phyloP scores from a whole-genome alignment of 2,329 filamentous ascomycete genomes.

The Paecilomyces dactylethromorphus region DNA sequence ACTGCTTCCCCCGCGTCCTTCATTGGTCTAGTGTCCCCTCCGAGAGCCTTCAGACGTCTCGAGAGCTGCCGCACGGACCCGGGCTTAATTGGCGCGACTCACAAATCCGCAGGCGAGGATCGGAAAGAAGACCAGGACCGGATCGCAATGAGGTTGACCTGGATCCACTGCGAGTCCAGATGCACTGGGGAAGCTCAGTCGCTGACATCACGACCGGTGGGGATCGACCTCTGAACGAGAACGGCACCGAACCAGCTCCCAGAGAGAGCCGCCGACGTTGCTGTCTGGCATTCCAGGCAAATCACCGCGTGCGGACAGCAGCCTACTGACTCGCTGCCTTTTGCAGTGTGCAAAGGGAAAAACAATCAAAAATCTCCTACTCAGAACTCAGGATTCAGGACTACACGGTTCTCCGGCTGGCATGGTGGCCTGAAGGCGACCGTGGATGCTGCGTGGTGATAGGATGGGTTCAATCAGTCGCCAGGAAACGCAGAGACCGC shows the following conservation, averaged over 20 bases:
- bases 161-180: background rate
- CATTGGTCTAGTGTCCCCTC: background rate
- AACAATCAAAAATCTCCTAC: background rate
- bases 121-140: background rate
- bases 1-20: background rate
- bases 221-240: background rate
- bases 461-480: background rate
- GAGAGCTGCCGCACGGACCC: background rate
- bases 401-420: background rate
- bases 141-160: background rate
- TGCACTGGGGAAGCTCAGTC: background rate
- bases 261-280: no score
- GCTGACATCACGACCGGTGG: conserved; percentile 3
- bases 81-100: background rate
- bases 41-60: background rate
- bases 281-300: background rate
- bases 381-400: background rate
- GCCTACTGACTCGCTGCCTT: no score
- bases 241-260: background rate
- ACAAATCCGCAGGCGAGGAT: background rate
- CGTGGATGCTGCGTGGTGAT: background rate
- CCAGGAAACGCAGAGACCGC: background rate
- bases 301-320: background rate
- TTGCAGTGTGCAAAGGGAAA: background rate
- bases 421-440: background rate